These are phyloP conservation scores for Myriosclerotinia scirpicola DNA, from an alignment of 2,329 filamentous ascomycete genomes.

Conservation along the genomic window DNA sequence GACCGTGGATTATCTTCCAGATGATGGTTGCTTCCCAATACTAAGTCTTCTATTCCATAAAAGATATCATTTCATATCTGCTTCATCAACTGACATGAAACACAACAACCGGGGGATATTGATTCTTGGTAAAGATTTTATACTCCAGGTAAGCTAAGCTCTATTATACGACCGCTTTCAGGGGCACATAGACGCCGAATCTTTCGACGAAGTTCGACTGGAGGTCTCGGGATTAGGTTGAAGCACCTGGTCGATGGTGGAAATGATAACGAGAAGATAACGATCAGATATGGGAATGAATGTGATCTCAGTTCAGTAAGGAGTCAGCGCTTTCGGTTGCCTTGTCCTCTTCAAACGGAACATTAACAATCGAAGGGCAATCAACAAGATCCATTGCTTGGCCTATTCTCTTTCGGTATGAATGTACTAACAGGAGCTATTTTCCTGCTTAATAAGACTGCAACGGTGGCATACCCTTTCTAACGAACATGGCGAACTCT, in stretches of 20 bases:
- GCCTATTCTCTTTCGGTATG: neutral
- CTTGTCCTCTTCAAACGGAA: too few species aligned
- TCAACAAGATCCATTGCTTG: too few species aligned
- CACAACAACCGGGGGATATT: neutral
- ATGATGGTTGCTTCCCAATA: neutral
- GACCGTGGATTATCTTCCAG: neutral
- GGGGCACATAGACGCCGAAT: neutral
- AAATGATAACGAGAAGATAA: neutral
- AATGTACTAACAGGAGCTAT: neutral
- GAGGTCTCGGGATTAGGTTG: neutral
- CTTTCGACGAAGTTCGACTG: neutral
- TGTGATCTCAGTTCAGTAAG: neutral
- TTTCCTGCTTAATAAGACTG: neutral
- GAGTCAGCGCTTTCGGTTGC: neutral
- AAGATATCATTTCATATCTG: neutral
- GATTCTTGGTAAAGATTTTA: neutral
- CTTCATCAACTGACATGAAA: neutral
- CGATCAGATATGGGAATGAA: neutral
- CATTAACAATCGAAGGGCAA: neutral
- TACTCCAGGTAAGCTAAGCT: neutral
- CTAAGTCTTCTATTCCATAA: neutral
- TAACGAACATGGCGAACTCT: neutral
- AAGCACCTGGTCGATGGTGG: neutral
- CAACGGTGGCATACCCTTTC: neutral
- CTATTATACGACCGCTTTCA: neutral